phyloP scores from a whole-genome alignment of 78 protist species.

The slime mould (Dictyostelium discoideum) region DNA sequence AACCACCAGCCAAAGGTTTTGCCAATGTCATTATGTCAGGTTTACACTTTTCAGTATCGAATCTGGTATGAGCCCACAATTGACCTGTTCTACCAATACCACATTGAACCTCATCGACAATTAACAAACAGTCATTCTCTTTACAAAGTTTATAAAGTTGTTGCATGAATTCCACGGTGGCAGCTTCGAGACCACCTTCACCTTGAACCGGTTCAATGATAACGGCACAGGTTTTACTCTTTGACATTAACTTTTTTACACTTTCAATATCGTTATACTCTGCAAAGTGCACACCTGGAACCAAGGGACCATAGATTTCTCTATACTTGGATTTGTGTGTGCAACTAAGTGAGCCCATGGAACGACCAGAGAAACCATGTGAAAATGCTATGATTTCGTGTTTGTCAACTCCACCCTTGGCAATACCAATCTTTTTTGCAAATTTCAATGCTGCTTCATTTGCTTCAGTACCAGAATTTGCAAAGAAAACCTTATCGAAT shows the following conservation, averaged over 20 bases:
- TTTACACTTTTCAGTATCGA: neutral
- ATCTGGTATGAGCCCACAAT: conserved; percentile 87
- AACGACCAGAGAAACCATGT: conserved; percentile 89
- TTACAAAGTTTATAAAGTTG: conserved; percentile 36
- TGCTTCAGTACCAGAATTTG: conserved; percentile 92
- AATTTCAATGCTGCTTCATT: conserved; percentile 89
- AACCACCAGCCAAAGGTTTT: conserved; percentile 92
- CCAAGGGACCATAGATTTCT: conserved; percentile 79
- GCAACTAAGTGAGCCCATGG: conserved; percentile 78
- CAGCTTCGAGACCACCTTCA: conserved; percentile 85
- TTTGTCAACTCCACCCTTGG: conserved; percentile 21
- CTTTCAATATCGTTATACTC: conserved; percentile 69
- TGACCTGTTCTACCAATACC: conserved; percentile 93
- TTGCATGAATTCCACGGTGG: conserved; percentile 67
- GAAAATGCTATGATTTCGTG: conserved; percentile 75
- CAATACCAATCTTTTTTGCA: conserved; percentile 70
- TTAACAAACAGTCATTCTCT: conserved; percentile 66
- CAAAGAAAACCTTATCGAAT: conserved; percentile 78
- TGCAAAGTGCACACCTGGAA: conserved; percentile 83
- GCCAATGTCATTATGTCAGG: conserved; percentile 92
- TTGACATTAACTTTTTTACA: neutral
- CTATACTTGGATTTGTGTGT: conserved; percentile 81
- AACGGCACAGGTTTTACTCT: conserved; percentile 68
- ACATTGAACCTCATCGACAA: conserved; percentile 86
- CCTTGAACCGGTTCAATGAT: conserved; percentile 91